Percentiles rank a stretch among this genome's conserved stretches.
Evolutionary conservation across 345 rosid genomes (phyloP).

Genomic region (Brassica incana): DNA sequence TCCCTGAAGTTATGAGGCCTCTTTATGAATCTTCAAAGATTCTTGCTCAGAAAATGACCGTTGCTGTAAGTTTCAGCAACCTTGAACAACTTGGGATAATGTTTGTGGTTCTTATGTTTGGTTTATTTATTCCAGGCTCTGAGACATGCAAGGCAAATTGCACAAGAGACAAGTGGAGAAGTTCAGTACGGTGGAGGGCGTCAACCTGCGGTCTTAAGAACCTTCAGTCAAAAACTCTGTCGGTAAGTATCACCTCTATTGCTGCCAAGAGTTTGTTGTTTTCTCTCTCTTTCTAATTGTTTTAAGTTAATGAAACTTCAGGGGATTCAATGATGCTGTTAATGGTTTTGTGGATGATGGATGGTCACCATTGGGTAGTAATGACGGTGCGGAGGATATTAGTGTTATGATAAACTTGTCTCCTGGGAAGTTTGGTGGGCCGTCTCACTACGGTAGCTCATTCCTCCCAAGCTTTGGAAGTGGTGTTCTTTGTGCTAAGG

Average conservation of each 20-base stretch:
- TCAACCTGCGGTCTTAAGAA: conserved; percentile 92
- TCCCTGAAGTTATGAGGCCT: conserved; percentile 95
- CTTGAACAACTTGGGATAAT: background rate
- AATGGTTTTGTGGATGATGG: conserved; percentile 94
- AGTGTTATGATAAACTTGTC: conserved; percentile 76
- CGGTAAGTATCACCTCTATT: conserved; percentile 46
- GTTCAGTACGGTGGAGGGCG: conserved; percentile 91
- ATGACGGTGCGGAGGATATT: conserved; percentile 82
- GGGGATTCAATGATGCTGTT: conserved; percentile 97
- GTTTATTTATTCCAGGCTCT: conserved; percentile 56
- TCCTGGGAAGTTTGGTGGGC: conserved; percentile 65
- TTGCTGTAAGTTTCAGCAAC: conserved; percentile 60
- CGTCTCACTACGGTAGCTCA: conserved; percentile 58
- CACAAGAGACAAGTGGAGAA: conserved; percentile 93
- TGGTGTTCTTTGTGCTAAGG: conserved; percentile 95
- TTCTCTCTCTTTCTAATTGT: background rate
- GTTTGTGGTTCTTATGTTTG: background rate
- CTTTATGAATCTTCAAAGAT: conserved; percentile 95
- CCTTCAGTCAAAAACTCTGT: conserved; percentile 86
- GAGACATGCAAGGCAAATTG: conserved; percentile 80
- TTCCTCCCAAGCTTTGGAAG: conserved; percentile 79
- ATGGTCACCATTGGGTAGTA: conserved; percentile 74
- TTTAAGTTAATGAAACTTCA: conserved; percentile 37
- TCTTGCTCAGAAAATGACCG: conserved; percentile 90
- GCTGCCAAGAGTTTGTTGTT: background rate